phyloP scores from a whole-genome alignment of 1,284 basidiomycete genomes.

The Trametes hirsuta region DNA sequence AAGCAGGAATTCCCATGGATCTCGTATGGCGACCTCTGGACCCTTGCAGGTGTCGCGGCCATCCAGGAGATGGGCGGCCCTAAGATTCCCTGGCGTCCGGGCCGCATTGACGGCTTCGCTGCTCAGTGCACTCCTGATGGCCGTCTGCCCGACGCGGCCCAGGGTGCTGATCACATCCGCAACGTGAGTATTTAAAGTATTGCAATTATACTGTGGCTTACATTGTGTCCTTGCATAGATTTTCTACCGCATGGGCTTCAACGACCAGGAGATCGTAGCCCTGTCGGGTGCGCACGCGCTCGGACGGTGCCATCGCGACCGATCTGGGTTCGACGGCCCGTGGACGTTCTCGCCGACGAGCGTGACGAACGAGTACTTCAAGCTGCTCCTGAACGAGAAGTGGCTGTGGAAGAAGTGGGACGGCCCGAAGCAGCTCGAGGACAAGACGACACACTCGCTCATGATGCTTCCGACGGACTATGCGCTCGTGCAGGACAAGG shows the following conservation, averaged over 20 bases:
- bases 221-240: slow-evolving; percentile 49
- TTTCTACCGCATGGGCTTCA: slow-evolving; percentile 94
- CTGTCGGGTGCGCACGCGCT: slow-evolving; percentile 94
- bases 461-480: slow-evolving; percentile 99
- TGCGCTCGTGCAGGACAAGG: slow-evolving; percentile 83
- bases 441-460: slow-evolving; percentile 85
- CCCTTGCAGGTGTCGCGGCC: slow-evolving; percentile 84
- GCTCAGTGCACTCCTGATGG: slow-evolving; percentile 88
- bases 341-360: slow-evolving; percentile 91
- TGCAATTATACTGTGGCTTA: background rate
- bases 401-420: slow-evolving; percentile 89
- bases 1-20: slow-evolving; percentile 91
- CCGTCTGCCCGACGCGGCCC: slow-evolving; percentile 89
- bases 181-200: slow-evolving; percentile 48
- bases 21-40: slow-evolving; percentile 94
- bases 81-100: slow-evolving; percentile 86
- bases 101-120: slow-evolving; percentile 83
- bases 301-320: slow-evolving; percentile 87
- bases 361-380: slow-evolving; percentile 91
- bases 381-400: slow-evolving; percentile 87
- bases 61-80: slow-evolving; percentile 89
- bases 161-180: slow-evolving; percentile 87
- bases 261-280: slow-evolving; percentile 97
- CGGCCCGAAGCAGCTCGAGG: slow-evolving; percentile 93
- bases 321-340: slow-evolving; percentile 88